Evolutionary conservation across 306 rosid genomes (phyloP).

Genomic region (Potentilla sterilis): DNA sequence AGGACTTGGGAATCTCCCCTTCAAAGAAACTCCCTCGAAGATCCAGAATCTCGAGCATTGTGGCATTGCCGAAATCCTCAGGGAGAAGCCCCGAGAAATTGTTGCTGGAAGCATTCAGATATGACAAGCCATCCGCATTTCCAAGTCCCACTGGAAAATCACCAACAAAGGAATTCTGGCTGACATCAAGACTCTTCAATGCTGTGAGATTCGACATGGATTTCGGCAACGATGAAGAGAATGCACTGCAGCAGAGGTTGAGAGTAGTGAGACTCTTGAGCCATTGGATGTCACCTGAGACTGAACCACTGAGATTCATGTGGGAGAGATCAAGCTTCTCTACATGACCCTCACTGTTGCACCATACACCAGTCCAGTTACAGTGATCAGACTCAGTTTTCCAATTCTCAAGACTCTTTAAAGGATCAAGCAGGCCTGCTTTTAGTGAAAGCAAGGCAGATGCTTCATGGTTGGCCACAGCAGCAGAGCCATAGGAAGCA

Average conservation of each 20-base stretch:
- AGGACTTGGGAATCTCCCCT: conserved; percentile 66
- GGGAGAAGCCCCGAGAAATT: conserved; percentile 72
- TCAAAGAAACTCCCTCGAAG: conserved; percentile 83
- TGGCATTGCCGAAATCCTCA: conserved; percentile 68
- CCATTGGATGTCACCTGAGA: conserved; percentile 54
- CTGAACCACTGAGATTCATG: conserved; percentile 78
- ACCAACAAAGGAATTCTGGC: conserved; percentile 75
- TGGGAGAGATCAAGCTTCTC: conserved; percentile 74
- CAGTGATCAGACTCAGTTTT: conserved; percentile 51
- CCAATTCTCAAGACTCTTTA: conserved; percentile 61
- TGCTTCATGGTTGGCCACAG: conserved; percentile 43
- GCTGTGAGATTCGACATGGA: conserved; percentile 58
- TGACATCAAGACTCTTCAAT: conserved; percentile 65
- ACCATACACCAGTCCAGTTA: conserved; percentile 67
- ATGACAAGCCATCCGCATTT: conserved; percentile 30
- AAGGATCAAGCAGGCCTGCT: conserved; percentile 62
- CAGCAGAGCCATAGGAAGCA: conserved; percentile 27
- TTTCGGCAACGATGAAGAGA: conserved; percentile 66
- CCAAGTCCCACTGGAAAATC: conserved; percentile 70
- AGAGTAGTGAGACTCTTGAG: conserved; percentile 54
- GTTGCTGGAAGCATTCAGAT: conserved; percentile 78
- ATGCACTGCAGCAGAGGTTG: conserved; percentile 72
- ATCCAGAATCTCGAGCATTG: conserved; percentile 69
- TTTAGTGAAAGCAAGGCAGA: conserved; percentile 68
- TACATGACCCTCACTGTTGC: conserved; percentile 59